Percentiles rank a stretch among this genome's conserved stretches.
These are phyloP conservation scores for Kazachstania viticola DNA, from an alignment of 805 yeast genomes.

Conservation along the genomic window DNA sequence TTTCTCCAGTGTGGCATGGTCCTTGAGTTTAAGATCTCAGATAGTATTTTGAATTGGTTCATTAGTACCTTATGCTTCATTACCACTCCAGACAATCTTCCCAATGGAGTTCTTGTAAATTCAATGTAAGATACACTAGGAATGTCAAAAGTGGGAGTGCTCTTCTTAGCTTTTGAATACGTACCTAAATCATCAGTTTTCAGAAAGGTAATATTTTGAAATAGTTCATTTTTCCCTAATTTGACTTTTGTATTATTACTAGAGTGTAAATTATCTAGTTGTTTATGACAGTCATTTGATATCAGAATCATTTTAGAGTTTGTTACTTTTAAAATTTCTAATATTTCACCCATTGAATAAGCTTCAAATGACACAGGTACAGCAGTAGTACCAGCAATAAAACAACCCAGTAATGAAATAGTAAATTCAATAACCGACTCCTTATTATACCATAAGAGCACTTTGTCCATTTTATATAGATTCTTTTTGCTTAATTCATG, in stretches of 20 bases:
- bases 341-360: constrained; percentile 50
- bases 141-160: constrained; percentile 53
- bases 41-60: constrained; percentile 75
- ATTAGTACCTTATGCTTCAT: constrained; percentile 78
- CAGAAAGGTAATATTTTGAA: constrained; percentile 27
- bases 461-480: constrained; percentile 71
- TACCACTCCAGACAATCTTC: constrained; percentile 88
- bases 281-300: constrained; percentile 68
- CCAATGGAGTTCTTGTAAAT: constrained; percentile 79
- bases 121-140: constrained; percentile 91
- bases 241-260: constrained; percentile 23
- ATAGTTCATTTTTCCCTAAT: constrained; percentile 22
- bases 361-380: constrained; percentile 79
- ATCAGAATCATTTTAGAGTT: constrained; percentile 69
- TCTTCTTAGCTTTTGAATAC: constrained; percentile 46
- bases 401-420: constrained; percentile 81
- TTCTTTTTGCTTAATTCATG: constrained; percentile 25
- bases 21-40: constrained; percentile 54
- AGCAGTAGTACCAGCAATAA: constrained; percentile 87
- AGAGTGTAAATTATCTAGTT: constrained; percentile 52
- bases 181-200: constrained; percentile 81
- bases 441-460: constrained; percentile 72
- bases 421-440: constrained; percentile 78
- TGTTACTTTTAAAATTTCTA: constrained; percentile 59
- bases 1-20: constrained; percentile 34